Conservation (phyloP, 2,329 filamentous ascomycete species). For the Ophiostoma montium region DNA sequence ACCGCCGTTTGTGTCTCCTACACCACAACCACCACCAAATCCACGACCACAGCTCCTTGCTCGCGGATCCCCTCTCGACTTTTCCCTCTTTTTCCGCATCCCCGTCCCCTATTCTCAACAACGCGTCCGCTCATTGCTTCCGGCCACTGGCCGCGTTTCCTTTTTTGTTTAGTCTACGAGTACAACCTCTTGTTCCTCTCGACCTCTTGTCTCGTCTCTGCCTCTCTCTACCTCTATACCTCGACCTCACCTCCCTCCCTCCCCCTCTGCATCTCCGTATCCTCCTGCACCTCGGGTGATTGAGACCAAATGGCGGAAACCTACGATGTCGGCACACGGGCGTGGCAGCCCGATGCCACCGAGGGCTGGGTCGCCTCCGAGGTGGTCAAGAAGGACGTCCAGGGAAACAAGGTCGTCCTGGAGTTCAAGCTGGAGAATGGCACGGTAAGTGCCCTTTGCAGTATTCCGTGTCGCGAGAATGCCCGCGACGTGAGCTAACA, state of each 20-base stretch:
- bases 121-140: background rate
- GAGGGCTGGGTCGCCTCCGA: constrained; percentile 98
- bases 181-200: constrained; percentile 17
- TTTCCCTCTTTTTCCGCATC: background rate
- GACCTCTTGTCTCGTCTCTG: constrained; percentile 18
- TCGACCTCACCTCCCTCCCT: constrained; percentile 17
- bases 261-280: constrained; percentile 11
- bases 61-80: background rate
- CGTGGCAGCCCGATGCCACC: constrained; percentile 91
- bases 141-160: constrained; percentile 17
- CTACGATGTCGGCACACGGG: constrained; percentile 92
- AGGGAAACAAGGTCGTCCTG: constrained; percentile 77
- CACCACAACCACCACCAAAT: background rate
- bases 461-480: background rate
- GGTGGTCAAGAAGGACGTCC: constrained; percentile 68
- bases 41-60: background rate
- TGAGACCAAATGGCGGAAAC: constrained; percentile 60
- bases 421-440: constrained; percentile 85
- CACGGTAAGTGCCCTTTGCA: constrained; percentile 45
- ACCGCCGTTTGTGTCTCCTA: constrained; percentile 10
- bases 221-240: constrained; percentile 16
- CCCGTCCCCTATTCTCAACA: background rate
- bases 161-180: background rate
- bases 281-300: background rate
- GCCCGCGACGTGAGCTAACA: background rate